Conservation (phyloP, 2,329 filamentous ascomycete species). For the Lasiodiplodia hormozganensis region DNA sequence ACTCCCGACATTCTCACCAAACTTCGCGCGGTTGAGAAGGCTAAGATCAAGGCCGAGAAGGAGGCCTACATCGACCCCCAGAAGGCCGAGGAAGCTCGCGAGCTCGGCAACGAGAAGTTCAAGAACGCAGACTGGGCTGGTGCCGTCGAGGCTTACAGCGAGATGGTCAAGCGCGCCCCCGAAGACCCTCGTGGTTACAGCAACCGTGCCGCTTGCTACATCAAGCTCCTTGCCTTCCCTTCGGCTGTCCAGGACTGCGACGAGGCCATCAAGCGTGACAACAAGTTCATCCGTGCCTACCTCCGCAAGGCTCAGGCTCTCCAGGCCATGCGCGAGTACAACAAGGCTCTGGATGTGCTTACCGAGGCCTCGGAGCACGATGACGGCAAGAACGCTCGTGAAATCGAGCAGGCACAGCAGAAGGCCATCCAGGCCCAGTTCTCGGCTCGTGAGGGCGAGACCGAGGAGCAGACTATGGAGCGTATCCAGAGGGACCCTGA, state of each 20-base stretch:
- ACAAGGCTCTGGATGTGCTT: slow-evolving; percentile 89
- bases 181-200: slow-evolving; percentile 93
- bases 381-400: slow-evolving; percentile 78
- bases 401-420: slow-evolving; percentile 93
- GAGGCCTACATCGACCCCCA: slow-evolving; percentile 85
- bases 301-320: slow-evolving; percentile 95
- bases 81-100: slow-evolving; percentile 94
- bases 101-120: slow-evolving; percentile 95
- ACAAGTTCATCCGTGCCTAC: slow-evolving; percentile 93
- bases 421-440: slow-evolving; percentile 94
- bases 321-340: slow-evolving; percentile 98
- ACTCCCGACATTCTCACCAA: slow-evolving; percentile 93
- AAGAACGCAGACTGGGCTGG: slow-evolving; percentile 96
- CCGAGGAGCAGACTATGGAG: slow-evolving; percentile 93
- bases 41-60: slow-evolving; percentile 77
- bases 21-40: slow-evolving; percentile 87
- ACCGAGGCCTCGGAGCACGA: slow-evolving; percentile 81
- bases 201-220: slow-evolving; percentile 94
- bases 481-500: slow-evolving; percentile 90
- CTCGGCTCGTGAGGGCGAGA: slow-evolving; percentile 88
- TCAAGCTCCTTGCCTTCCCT: slow-evolving; percentile 96
- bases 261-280: slow-evolving; percentile 86
- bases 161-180: slow-evolving; percentile 96
- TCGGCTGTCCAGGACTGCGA: slow-evolving; percentile 93
- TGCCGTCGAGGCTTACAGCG: slow-evolving; percentile 89